phyloP scores from a whole-genome alignment of 805 yeast genomes.

The Phaffomyces opuntiae region DNA sequence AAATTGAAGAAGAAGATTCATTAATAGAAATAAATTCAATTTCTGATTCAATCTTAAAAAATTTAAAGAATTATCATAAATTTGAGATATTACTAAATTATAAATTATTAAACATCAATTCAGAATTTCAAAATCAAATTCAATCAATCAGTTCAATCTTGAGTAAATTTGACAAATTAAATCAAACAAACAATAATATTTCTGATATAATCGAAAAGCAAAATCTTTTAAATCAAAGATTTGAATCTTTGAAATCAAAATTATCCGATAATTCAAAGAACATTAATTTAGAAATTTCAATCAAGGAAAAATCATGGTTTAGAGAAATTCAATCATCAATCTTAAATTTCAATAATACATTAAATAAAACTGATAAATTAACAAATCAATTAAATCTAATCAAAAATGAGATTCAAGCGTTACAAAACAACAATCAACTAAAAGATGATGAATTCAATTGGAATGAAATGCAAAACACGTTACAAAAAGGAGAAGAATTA shows the following conservation, averaged over 20 bases:
- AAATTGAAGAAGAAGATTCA: conserved; percentile 11
- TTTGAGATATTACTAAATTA: conserved; percentile 30
- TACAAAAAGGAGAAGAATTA: conserved; percentile 27
- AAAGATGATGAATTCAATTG: conserved; percentile 19
- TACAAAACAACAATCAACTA: neutral
- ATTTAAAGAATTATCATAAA: conserved; percentile 20
- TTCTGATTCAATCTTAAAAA: conserved; percentile 13
- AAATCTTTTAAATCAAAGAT: conserved; percentile 25
- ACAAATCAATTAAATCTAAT: conserved; percentile 25
- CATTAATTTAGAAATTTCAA: conserved; percentile 18
- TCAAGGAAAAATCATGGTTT: conserved; percentile 42
- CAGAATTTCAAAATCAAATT: conserved; percentile 37
- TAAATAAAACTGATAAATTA: conserved; percentile 20
- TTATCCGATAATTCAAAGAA: conserved; percentile 13
- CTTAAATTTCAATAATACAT: conserved; percentile 25
- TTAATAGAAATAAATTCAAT: conserved; percentile 15
- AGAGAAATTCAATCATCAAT: conserved; percentile 32
- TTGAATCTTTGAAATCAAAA: conserved; percentile 22
- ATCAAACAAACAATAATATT: conserved; percentile 12
- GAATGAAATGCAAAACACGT: conserved; percentile 25
- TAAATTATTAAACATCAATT: conserved; percentile 32
- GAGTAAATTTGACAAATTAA: conserved; percentile 9
- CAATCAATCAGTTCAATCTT: conserved; percentile 21
- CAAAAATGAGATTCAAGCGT: conserved; percentile 19
- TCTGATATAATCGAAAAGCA: conserved; percentile 27